phyloP scores from a whole-genome alignment of 805 yeast species.

The Cyberlindnera euphorbiae region DNA sequence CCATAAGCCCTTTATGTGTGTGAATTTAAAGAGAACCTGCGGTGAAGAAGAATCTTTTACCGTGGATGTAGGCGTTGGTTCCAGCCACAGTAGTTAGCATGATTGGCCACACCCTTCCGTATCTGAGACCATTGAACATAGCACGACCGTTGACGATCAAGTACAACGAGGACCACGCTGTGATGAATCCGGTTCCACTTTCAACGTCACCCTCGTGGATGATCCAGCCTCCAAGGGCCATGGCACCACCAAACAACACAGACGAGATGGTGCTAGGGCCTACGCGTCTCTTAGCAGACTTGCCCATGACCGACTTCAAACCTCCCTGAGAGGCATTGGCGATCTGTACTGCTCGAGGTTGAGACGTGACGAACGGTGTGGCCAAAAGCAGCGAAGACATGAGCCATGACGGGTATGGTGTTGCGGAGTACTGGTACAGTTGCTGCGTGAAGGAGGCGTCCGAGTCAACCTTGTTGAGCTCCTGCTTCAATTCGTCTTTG shows the following conservation, averaged over 20 bases:
- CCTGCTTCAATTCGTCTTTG: constrained; percentile 15
- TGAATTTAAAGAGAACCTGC: constrained; percentile 6
- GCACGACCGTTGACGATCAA: constrained; percentile 64
- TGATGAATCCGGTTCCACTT: constrained; percentile 75
- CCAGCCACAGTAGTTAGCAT: constrained; percentile 53
- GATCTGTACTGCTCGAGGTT: constrained; percentile 18
- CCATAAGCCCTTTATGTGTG: too few species aligned
- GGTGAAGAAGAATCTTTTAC: constrained; percentile 54
- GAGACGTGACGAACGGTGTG: constrained; percentile 33
- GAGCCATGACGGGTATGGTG: constrained; percentile 46
- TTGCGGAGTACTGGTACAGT: constrained; percentile 30
- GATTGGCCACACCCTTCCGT: constrained; percentile 60
- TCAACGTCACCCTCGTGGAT: constrained; percentile 69
- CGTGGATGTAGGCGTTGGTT: constrained; percentile 62
- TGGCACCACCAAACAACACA: constrained; percentile 54
- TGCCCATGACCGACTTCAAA: neutral
- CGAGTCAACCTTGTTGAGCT: constrained; percentile 7
- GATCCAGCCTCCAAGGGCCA: constrained; percentile 68
- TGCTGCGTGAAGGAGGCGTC: constrained; percentile 15
- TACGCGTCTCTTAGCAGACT: constrained; percentile 14
- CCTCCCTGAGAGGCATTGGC: constrained; percentile 6
- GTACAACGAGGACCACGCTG: constrained; percentile 80
- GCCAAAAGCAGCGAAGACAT: constrained; percentile 34
- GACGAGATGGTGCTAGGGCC: constrained; percentile 36
- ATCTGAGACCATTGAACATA: constrained; percentile 45